Base-by-base conservation (phyloP, 768 basidiomycete species). In the Nidula microcarpa region DNA sequence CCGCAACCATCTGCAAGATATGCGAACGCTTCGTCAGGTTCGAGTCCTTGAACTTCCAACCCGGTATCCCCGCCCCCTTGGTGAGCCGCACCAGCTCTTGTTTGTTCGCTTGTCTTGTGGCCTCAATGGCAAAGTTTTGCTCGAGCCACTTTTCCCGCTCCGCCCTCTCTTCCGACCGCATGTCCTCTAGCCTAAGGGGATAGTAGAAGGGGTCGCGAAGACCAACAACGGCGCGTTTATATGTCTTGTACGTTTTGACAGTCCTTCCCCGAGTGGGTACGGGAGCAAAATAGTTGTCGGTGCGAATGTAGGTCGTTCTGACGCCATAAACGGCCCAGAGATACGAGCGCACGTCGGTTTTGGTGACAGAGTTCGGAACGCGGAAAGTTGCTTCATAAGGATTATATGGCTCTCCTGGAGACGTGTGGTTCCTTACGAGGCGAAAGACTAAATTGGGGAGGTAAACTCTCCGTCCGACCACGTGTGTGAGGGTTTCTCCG, bases 351-450 rank as follows among this genome's bases (percentile, higher is more conserved):
- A 98, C 74, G 71, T 98, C 94, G 53, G 88, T 91, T 72, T 98
- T 98, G 43, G 94, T 97, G 69, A 95, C 77, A 43, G 84, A 87
- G 56, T 84, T 82, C n/a, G 93, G 89, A 39, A 96, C 78, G 52
- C 92, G 90, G 75, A 98, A 96, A 2, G 94, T 98, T 7, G 94
- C 94, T 68, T 94, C 88, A 74, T 88, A 94, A 1, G 94, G 94
- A 56, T 98, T 95, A 76, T 98, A 98, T 1, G 92, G 77, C 59
- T 89, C 74, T 0, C 87, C 90, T 2, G 72, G 68, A 0, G 79
- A 84, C 0, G 92, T 94, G 59, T 86, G 72, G 67, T 98, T 98
- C 18, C 91, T 84, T 43, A 95, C 84, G 53, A 98, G 77, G 53
- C 81, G 80, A 69, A 96, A 87, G 55, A 89, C 68, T 65, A 88